phyloP scores from a whole-genome alignment of 2,329 filamentous ascomycete species.

The Aureobasidium sp. region DNA sequence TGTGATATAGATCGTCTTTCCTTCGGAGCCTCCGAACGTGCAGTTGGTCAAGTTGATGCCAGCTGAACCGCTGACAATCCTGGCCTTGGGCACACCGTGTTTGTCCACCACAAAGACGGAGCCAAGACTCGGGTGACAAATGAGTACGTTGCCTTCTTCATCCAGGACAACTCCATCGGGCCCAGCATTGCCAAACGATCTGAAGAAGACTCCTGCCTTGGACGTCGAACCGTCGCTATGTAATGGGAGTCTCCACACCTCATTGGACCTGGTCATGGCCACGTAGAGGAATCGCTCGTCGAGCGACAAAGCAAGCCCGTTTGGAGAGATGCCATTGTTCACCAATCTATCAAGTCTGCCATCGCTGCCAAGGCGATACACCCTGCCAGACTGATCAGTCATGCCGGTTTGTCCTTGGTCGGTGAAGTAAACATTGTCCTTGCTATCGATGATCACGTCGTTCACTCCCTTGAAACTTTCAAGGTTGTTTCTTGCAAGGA shows the following conservation, averaged over 20 bases:
- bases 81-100: not conserved
- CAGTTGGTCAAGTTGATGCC: constrained; percentile 6
- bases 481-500: constrained; percentile 33
- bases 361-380: constrained; percentile 32
- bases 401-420: constrained; percentile 41
- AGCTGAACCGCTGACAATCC: not conserved
- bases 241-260: constrained; percentile 37
- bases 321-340: not conserved
- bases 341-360: constrained; percentile 30
- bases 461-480: constrained; percentile 41
- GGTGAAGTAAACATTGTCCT: constrained; percentile 37
- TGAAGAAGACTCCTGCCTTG: constrained; percentile 36
- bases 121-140: constrained; percentile 25
- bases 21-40: not conserved
- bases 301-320: not conserved
- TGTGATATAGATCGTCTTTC: not conserved
- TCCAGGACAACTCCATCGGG: constrained; percentile 36
- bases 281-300: constrained; percentile 37
- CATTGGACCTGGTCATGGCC: constrained; percentile 36
- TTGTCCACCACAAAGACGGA: constrained; percentile 3
- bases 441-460: constrained; percentile 35
- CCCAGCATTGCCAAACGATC: constrained; percentile 36
- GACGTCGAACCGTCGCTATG: constrained; percentile 35
- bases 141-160: constrained; percentile 30
- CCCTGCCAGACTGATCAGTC: constrained; percentile 36